Evolutionary conservation across 768 basidiomycete species (phyloP).

Genomic region (Coprinopsis sp.): DNA sequence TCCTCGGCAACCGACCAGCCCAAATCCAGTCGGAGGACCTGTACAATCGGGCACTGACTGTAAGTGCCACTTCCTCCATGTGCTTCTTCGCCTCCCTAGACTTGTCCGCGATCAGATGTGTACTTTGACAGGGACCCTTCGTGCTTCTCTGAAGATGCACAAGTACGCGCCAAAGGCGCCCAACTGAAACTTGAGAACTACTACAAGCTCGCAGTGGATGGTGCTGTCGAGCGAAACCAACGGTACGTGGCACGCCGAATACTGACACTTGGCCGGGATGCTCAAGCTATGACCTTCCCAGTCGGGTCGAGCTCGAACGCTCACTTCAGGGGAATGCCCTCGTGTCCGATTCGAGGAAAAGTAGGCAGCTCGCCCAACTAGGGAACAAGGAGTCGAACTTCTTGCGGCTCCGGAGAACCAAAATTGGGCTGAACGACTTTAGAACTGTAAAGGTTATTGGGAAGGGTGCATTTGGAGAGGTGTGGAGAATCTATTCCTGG

Average conservation of each 20-base stretch:
- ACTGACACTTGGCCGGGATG: neutral
- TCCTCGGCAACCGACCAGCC: constrained; percentile 1
- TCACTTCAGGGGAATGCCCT: constrained; percentile 64
- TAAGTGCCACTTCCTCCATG: constrained; percentile 14
- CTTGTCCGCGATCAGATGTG: constrained; percentile 59
- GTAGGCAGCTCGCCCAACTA: constrained; percentile 74
- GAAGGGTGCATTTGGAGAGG: constrained; percentile 98
- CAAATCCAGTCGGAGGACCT: constrained; percentile 1
- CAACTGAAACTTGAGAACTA: constrained; percentile 95
- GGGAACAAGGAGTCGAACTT: constrained; percentile 88
- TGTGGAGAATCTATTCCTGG: constrained; percentile 27
- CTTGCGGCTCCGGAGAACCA: constrained; percentile 83
- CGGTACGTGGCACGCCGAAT: too few relatives aligned
- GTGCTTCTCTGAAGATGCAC: constrained; percentile 75
- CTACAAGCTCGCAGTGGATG: constrained; percentile 95
- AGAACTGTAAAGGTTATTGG: constrained; percentile 98
- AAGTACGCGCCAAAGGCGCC: constrained; percentile 82
- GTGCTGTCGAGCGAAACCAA: constrained; percentile 89
- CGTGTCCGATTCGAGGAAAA: constrained; percentile 81
- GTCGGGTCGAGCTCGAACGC: constrained; percentile 85
- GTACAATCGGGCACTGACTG: constrained; percentile 32
- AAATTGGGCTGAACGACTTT: constrained; percentile 89
- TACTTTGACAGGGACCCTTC: constrained; percentile 82
- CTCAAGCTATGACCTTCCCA: constrained; percentile 29
- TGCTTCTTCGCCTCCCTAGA: constrained; percentile 5